Evolutionary conservation across 768 basidiomycete species (phyloP).

Genomic region (Rhizopogon rudus): DNA sequence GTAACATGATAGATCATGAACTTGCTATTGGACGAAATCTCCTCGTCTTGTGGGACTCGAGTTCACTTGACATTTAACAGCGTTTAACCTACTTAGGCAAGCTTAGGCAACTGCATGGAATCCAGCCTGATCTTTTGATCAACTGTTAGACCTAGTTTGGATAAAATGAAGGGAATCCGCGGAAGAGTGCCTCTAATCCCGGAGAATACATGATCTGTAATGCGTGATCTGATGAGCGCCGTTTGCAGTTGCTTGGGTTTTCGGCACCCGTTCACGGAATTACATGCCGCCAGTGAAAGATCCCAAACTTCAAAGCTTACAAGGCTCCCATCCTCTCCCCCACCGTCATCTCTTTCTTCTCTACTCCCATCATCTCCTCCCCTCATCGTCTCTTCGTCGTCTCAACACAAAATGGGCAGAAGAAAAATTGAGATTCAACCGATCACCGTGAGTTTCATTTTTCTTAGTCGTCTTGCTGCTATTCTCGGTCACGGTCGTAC

Average conservation of each 20-base stretch:
- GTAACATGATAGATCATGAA: constrained; percentile 5
- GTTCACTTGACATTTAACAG: background rate
- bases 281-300: constrained; percentile 30
- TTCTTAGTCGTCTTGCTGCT: constrained; percentile 10
- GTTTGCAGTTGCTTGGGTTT: constrained; percentile 28
- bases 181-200: constrained; percentile 9
- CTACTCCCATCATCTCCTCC: constrained; percentile 17
- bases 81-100: background rate
- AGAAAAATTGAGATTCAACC: constrained; percentile 82
- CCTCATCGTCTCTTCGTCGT: background rate
- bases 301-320: constrained; percentile 25
- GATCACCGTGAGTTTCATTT: constrained; percentile 54
- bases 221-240: constrained; percentile 27
- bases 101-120: constrained; percentile 1
- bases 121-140: constrained; percentile 5
- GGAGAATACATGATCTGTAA: constrained; percentile 20
- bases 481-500: constrained; percentile 14
- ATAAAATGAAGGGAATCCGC: constrained; percentile 18
- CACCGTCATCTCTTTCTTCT: constrained; percentile 12
- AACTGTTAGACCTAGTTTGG: background rate
- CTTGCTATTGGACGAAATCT: constrained; percentile 6
- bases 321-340: constrained; percentile 27
- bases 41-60: background rate
- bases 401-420: constrained; percentile 49
- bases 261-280: constrained; percentile 36